Conservation (phyloP, 176 grass and related monocot genomes). For the Pontederia paniculata region DNA sequence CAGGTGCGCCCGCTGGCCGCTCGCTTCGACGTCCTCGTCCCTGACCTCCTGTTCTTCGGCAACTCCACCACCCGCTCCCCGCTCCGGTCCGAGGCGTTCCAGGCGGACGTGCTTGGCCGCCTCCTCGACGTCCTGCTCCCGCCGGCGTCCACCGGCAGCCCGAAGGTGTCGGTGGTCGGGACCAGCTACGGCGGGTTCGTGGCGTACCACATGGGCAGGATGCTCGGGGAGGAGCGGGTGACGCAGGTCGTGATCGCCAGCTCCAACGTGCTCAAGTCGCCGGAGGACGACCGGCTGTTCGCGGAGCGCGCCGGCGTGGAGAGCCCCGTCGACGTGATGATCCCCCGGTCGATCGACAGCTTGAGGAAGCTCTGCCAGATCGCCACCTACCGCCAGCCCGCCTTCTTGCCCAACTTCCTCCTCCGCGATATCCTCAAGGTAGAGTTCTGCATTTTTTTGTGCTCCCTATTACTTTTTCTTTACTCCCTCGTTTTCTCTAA, state of each 20-base stretch:
- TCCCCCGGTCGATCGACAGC: conserved; percentile 27
- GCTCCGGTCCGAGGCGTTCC: conserved; percentile 44
- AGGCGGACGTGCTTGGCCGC: conserved; percentile 46
- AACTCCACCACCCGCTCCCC: conserved; percentile 32
- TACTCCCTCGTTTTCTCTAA: not conserved
- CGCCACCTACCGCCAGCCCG: conserved; percentile 31
- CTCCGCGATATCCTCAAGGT: conserved; percentile 54
- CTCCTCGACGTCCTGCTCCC: conserved; percentile 32
- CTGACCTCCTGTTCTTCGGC: conserved; percentile 92
- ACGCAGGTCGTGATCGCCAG: conserved; percentile 61
- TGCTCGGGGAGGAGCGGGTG: conserved; percentile 34
- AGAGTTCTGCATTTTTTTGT: not conserved
- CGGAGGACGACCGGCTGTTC: conserved; percentile 47
- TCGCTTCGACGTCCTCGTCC: conserved; percentile 70
- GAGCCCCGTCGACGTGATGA: conserved; percentile 37
- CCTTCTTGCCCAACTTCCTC: conserved; percentile 44
- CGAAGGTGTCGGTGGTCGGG: conserved; percentile 33
- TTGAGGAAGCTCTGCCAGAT: conserved; percentile 29
- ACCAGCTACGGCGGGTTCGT: conserved; percentile 94
- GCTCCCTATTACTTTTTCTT: not conserved
- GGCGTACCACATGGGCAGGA: conserved; percentile 55
- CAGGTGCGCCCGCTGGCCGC: conserved; percentile 46
- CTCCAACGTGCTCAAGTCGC: conserved; percentile 68
- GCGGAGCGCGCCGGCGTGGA: conserved; percentile 29
- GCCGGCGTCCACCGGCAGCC: not conserved